Percentiles rank a stretch among this genome's conserved stretches.
These are phyloP conservation scores for Linum usitatissimum DNA, from an alignment of 345 rosid species.

Conservation along the genomic window DNA sequence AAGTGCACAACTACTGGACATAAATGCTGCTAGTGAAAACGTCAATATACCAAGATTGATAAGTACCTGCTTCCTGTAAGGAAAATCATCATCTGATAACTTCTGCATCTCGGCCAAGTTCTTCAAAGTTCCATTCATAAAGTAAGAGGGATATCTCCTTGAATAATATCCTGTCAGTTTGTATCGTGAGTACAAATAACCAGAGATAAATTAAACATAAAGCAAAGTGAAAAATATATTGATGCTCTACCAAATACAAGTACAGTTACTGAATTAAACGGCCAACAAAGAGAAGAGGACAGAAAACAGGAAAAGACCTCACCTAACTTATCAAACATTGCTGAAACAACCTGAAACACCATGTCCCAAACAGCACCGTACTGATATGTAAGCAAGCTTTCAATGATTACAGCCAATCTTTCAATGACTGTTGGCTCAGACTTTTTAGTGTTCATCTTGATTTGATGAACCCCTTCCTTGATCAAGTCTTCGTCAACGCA, in stretches of 20 bases:
- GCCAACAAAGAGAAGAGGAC: background rate
- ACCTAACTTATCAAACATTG: constrained; percentile 81
- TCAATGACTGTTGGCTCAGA: constrained; percentile 69
- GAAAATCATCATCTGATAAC: constrained; percentile 77
- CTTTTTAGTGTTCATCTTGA: constrained; percentile 31
- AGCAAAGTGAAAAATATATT: background rate
- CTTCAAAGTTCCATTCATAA: constrained; percentile 65
- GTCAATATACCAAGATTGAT: background rate
- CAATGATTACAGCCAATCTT: constrained; percentile 64
- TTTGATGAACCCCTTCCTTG: constrained; percentile 58
- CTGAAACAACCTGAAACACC: constrained; percentile 69
- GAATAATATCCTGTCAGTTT: constrained; percentile 12
- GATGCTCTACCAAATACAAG: background rate
- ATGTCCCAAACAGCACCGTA: constrained; percentile 70
- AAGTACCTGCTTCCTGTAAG: constrained; percentile 66
- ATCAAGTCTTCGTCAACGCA: constrained; percentile 74
- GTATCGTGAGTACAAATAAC: background rate
- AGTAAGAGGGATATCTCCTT: constrained; percentile 62
- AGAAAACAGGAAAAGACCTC: constrained; percentile 10
- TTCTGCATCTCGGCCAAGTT: constrained; percentile 75
- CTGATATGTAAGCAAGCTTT: constrained; percentile 76
- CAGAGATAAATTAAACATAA: background rate
- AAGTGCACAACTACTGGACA: background rate
- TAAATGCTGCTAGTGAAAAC: background rate
- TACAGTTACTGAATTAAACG: background rate